Conservation (phyloP, 805 yeast genomes). For the Clavispora fructus region DNA sequence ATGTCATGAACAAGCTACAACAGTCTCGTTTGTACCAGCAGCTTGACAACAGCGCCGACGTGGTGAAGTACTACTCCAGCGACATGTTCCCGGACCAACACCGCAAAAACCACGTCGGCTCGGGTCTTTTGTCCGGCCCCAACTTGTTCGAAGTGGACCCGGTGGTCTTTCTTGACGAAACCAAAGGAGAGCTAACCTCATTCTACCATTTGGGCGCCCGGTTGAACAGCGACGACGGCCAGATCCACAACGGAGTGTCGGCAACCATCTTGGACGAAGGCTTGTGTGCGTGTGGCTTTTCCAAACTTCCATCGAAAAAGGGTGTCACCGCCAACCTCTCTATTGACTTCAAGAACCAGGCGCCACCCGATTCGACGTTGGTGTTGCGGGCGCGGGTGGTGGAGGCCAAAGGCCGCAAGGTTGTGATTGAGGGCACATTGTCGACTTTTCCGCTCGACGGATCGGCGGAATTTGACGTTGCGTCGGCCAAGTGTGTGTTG, state of each 20-base stretch:
- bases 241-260: constrained; percentile 76
- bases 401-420: constrained; percentile 74
- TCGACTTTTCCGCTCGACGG: constrained; percentile 42
- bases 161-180: constrained; percentile 49
- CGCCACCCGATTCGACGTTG: constrained; percentile 58
- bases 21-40: constrained; percentile 26
- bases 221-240: constrained; percentile 63
- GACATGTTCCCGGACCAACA: constrained; percentile 51
- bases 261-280: constrained; percentile 82
- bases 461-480: constrained; percentile 38
- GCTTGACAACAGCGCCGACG: constrained; percentile 3
- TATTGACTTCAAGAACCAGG: constrained; percentile 60
- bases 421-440: constrained; percentile 64
- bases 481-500: constrained; percentile 61
- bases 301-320: constrained; percentile 66
- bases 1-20: constrained; percentile 25
- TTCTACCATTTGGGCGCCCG: constrained; percentile 68
- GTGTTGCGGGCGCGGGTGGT: constrained; percentile 62
- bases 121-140: constrained; percentile 67
- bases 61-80: constrained; percentile 8
- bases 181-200: constrained; percentile 50
- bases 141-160: constrained; percentile 74
- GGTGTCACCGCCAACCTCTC: constrained; percentile 86
- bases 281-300: constrained; percentile 80
- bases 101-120: constrained; percentile 57